Evolutionary conservation across 2,329 filamentous ascomycete genomes (phyloP).

Genomic region (Dothistroma septosporum): DNA sequence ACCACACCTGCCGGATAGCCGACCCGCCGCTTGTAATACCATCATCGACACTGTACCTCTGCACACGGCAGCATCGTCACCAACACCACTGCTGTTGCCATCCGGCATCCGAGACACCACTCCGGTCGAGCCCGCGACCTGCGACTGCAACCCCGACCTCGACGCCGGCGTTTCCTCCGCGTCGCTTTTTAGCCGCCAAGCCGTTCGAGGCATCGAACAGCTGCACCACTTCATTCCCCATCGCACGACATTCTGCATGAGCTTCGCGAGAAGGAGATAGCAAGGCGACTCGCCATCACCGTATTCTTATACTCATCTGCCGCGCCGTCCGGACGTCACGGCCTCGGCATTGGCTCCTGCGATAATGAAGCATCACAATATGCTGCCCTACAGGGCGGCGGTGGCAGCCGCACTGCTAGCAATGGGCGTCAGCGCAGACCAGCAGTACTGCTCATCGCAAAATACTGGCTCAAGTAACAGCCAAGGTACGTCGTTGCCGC

Average conservation of each 20-base stretch:
- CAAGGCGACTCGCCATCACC: background rate
- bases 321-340: background rate
- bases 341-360: background rate
- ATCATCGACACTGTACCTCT: background rate
- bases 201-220: background rate
- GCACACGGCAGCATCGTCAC: background rate
- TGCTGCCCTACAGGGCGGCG: constrained; percentile 28
- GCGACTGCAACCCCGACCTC: background rate
- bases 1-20: background rate
- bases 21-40: background rate
- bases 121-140: background rate
- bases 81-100: background rate
- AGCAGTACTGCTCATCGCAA: constrained; percentile 44
- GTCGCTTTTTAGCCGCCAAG: background rate
- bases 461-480: constrained; percentile 39
- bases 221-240: background rate
- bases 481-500: constrained; percentile 34
- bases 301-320: background rate
- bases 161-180: background rate
- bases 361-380: constrained; percentile 23
- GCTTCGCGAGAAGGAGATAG: background rate
- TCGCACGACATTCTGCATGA: background rate
- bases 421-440: constrained; percentile 26
- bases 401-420: constrained; percentile 12
- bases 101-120: background rate